phyloP scores from a whole-genome alignment of 1,284 basidiomycete species.

The Schizophyllum amplum region DNA sequence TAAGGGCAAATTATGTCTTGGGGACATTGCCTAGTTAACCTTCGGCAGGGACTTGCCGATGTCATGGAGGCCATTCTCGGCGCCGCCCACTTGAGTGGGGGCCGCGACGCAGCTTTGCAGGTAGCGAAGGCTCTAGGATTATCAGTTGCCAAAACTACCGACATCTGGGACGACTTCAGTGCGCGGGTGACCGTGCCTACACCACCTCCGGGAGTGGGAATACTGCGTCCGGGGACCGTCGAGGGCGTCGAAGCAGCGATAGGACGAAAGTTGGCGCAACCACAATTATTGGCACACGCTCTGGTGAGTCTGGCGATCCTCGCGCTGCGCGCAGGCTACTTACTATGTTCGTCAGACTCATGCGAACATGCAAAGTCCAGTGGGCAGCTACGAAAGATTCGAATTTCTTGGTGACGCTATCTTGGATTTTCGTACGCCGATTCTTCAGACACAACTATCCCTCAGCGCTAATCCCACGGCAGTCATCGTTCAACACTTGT shows the following conservation, averaged over 20 bases:
- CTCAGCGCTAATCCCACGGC: conserved; percentile 9
- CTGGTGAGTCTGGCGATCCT: conserved; percentile 37
- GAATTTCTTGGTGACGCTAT: conserved; percentile 81
- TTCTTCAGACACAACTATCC: conserved; percentile 1
- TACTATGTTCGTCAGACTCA: conserved; percentile 49
- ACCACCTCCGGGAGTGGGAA: conserved; percentile 30
- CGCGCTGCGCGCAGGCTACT: background rate
- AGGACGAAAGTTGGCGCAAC: conserved; percentile 49
- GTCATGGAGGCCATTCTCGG: conserved; percentile 77
- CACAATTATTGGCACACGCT: conserved; percentile 60
- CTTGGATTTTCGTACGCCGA: conserved; percentile 62
- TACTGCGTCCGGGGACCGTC: conserved; percentile 33
- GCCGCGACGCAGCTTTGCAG: conserved; percentile 53
- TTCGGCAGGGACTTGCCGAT: conserved; percentile 63
- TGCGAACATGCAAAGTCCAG: conserved; percentile 45
- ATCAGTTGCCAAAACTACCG: conserved; percentile 44
- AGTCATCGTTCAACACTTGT: conserved; percentile 74
- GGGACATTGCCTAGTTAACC: background rate
- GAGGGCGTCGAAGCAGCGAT: conserved; percentile 55
- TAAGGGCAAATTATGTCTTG: conserved; percentile 16
- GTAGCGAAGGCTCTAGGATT: conserved; percentile 56
- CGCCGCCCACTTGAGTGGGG: conserved; percentile 67
- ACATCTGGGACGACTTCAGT: conserved; percentile 64
- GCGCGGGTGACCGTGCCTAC: conserved; percentile 32
- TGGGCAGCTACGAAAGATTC: conserved; percentile 60